Conservation (phyloP, 2,329 filamentous ascomycete species). For the Cladosporium sp. region DNA sequence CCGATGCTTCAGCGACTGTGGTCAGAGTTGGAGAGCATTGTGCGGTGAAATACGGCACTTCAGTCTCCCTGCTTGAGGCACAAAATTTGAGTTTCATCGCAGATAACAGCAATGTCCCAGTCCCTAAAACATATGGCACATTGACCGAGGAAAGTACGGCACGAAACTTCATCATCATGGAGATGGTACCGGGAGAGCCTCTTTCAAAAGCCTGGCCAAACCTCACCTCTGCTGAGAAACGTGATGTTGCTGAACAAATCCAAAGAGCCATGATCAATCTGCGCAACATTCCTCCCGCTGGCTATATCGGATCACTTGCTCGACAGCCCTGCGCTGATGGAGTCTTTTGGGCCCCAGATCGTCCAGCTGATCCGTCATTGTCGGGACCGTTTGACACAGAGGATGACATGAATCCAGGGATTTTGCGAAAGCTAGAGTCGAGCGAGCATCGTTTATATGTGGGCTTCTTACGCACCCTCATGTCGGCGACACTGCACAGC, state of each 20-base stretch:
- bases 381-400: slow-evolving; percentile 16
- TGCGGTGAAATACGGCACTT: slow-evolving; percentile 12
- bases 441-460: slow-evolving; percentile 1
- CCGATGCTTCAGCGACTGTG: slow-evolving; percentile 10
- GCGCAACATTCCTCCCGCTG: slow-evolving; percentile 12
- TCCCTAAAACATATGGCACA: slow-evolving; percentile 4
- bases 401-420: slow-evolving; percentile 14
- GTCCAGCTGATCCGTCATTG: not conserved
- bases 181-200: slow-evolving; percentile 14
- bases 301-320: slow-evolving; percentile 11
- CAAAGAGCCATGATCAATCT: slow-evolving; percentile 10
- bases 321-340: slow-evolving; percentile 5
- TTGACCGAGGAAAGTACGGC: slow-evolving; percentile 5
- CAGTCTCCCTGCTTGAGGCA: slow-evolving; percentile 6
- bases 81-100: slow-evolving; percentile 9
- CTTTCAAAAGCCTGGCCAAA: slow-evolving; percentile 11
- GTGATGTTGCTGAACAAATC: slow-evolving; percentile 12
- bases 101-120: slow-evolving; percentile 8
- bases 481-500: not conserved
- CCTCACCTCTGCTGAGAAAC: slow-evolving; percentile 13
- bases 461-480: slow-evolving; percentile 7
- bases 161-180: slow-evolving; percentile 16
- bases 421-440: slow-evolving; percentile 6
- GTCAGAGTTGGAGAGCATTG: slow-evolving; percentile 6
- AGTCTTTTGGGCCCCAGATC: slow-evolving; percentile 7